Conservation (phyloP, 2,329 filamentous ascomycete species). For the Escovopsis weberi region DNA sequence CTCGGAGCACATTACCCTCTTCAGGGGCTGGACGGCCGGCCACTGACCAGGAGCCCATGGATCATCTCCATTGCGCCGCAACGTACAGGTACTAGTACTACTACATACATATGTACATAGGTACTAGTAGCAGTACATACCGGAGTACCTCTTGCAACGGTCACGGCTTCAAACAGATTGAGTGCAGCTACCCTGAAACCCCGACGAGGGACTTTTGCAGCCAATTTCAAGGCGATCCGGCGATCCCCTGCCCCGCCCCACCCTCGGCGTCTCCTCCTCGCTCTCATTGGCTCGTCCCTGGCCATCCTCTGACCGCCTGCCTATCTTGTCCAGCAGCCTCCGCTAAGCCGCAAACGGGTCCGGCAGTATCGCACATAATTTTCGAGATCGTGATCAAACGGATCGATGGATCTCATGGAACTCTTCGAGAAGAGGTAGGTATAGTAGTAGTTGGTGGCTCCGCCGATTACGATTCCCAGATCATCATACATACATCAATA, state of each 20-base stretch:
- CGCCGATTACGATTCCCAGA: too few species aligned
- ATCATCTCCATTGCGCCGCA: neutral
- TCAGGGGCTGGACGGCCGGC: neutral
- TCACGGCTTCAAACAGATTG: too few species aligned
- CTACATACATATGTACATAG: neutral
- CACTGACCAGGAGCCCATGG: neutral
- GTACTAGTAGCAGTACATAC: too few species aligned
- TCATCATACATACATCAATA: neutral
- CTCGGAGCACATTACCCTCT: neutral
- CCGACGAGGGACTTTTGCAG: too few species aligned
- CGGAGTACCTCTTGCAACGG: neutral
- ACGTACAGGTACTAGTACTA: neutral
- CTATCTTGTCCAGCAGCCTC: neutral
- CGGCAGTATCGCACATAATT: neutral
- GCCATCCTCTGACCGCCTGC: slow-evolving; percentile 3
- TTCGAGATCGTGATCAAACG: neutral
- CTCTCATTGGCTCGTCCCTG: slow-evolving; percentile 1
- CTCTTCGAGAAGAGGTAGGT: too few species aligned
- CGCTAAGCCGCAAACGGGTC: too few species aligned
- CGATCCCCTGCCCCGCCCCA: too few species aligned
- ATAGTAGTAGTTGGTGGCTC: too few species aligned
- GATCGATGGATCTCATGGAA: neutral
- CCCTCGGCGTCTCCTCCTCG: too few species aligned
- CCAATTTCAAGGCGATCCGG: too few species aligned
- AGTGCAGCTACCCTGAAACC: too few species aligned